phyloP scores from a whole-genome alignment of 2,329 filamentous ascomycete genomes.

The Calonectria leucothoes region DNA sequence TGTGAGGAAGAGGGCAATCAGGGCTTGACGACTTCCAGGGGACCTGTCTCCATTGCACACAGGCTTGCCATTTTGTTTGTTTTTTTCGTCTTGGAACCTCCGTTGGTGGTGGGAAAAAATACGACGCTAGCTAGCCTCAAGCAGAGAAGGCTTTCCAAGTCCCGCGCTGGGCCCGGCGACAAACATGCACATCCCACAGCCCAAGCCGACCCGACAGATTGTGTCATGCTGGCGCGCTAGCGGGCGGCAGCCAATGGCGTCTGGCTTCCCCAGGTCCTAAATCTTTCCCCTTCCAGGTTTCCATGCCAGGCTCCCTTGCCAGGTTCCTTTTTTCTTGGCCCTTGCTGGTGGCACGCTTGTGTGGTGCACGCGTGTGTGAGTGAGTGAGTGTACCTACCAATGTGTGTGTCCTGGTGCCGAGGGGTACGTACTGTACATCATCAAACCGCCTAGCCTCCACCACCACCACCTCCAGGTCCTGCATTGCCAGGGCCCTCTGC shows the following conservation, averaged over 20 bases:
- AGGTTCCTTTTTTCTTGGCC: slow-evolving; percentile 33
- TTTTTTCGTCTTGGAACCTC: background rate
- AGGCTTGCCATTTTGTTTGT: background rate
- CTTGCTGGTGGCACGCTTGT: slow-evolving; percentile 6
- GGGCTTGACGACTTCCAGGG: background rate
- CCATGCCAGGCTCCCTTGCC: slow-evolving; percentile 27
- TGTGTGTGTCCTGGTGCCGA: background rate
- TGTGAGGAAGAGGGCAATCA: background rate
- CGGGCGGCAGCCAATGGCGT: slow-evolving; percentile 38
- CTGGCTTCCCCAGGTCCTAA: slow-evolving; percentile 43
- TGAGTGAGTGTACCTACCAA: too few relatives aligned
- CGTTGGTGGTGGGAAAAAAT: background rate
- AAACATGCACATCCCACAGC: slow-evolving; percentile 25
- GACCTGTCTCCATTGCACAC: background rate
- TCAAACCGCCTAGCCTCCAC: background rate
- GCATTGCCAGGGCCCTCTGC: background rate
- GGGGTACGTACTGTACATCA: slow-evolving; percentile 5
- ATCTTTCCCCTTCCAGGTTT: slow-evolving; percentile 39
- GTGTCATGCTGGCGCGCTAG: slow-evolving; percentile 47
- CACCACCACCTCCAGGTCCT: background rate
- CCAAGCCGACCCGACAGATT: slow-evolving; percentile 47
- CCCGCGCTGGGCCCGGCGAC: slow-evolving; percentile 15
- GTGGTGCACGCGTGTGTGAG: background rate
- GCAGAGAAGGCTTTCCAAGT: slow-evolving; percentile 10
- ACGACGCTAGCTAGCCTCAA: slow-evolving; percentile 25